Evolutionary conservation across 768 basidiomycete genomes (phyloP).

Genomic region (Hericium erinaceus): DNA sequence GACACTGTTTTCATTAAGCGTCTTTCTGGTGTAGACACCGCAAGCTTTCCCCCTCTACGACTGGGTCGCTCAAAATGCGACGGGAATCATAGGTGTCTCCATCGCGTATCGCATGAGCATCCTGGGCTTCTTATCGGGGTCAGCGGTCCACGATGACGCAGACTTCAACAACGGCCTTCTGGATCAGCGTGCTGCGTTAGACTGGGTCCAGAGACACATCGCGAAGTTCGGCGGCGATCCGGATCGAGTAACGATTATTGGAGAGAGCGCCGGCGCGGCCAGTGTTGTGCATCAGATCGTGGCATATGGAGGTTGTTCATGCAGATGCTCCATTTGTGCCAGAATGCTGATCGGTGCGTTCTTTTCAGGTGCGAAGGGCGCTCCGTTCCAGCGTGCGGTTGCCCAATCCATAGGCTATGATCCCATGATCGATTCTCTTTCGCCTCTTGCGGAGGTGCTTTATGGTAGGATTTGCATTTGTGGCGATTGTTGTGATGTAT

Average conservation of each 20-base stretch:
- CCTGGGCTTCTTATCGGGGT: conserved; percentile 27
- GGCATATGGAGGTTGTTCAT: conserved; percentile 30
- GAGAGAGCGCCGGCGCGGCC: conserved; percentile 36
- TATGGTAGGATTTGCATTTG: background rate
- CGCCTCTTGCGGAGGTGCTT: conserved; percentile 26
- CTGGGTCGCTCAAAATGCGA: conserved; percentile 25
- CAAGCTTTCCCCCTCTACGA: background rate
- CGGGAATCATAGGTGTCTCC: conserved; percentile 25
- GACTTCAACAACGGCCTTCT: conserved; percentile 31
- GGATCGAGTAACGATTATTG: conserved; percentile 25
- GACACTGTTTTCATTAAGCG: background rate
- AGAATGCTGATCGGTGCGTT: background rate
- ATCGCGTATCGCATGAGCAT: conserved; percentile 41
- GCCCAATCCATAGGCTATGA: conserved; percentile 37
- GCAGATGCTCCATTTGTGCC: background rate
- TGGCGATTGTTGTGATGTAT: background rate
- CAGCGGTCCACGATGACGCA: conserved; percentile 26
- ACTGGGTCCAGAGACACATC: conserved; percentile 34
- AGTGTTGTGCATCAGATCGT: conserved; percentile 35
- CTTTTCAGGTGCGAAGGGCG: conserved; percentile 21
- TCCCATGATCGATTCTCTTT: conserved; percentile 27
- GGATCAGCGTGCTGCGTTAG: conserved; percentile 31
- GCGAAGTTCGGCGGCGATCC: conserved; percentile 27
- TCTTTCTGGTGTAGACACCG: background rate
- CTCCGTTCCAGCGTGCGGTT: conserved; percentile 32